A percentile compares a stretch with the other conserved stretches of the same genome.
Conservation (phyloP, 768 basidiomycete genomes). For the Auriscalpium orientale region DNA sequence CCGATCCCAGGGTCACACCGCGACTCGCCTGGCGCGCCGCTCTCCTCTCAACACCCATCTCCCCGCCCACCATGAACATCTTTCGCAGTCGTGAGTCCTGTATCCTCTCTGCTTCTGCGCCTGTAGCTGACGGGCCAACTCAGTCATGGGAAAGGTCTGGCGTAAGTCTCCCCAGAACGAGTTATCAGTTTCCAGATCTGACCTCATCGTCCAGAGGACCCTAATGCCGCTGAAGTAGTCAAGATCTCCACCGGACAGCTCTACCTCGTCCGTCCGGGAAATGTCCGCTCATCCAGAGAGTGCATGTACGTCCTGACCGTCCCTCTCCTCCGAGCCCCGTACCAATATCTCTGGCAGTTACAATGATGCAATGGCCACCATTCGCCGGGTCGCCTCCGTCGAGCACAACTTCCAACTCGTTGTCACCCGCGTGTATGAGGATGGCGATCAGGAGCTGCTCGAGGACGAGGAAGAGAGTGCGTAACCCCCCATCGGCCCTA, state of each 20-base stretch:
- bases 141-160: constrained; percentile 92
- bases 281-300: constrained; percentile 86
- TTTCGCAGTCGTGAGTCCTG: constrained; percentile 66
- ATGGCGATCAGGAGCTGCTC: constrained; percentile 89
- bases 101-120: constrained; percentile 1
- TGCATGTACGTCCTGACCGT: constrained; percentile 74
- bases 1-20: constrained; percentile 9
- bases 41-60: constrained; percentile 2
- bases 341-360: constrained; percentile 44
- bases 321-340: not conserved
- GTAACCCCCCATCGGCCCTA: constrained; percentile 17
- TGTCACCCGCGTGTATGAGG: constrained; percentile 93
- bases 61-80: constrained; percentile 61
- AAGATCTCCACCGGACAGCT: constrained; percentile 90
- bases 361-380: constrained; percentile 91
- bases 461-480: constrained; percentile 90
- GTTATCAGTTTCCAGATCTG: constrained; percentile 13
- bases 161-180: constrained; percentile 49
- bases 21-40: constrained; percentile 17
- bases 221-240: constrained; percentile 90
- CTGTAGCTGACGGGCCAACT: constrained; percentile 17
- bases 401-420: constrained; percentile 87
- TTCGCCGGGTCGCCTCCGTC: constrained; percentile 72
- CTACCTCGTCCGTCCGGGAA: constrained; percentile 84
- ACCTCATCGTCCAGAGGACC: constrained; percentile 59